phyloP scores from a whole-genome alignment of 306 rosid genomes.

The Begonia peltatifolia region DNA sequence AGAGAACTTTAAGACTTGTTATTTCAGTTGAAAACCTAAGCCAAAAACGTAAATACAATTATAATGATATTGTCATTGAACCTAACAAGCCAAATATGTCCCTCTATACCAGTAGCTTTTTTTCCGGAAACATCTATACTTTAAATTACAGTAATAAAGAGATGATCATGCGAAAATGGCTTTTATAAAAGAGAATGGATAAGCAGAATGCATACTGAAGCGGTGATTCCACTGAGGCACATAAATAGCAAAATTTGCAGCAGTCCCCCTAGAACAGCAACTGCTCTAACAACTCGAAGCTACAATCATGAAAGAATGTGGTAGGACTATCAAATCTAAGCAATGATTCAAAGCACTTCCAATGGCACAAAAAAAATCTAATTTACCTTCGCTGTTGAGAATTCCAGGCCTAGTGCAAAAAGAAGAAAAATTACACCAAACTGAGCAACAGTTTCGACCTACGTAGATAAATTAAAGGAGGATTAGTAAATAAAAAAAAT shows the following conservation, averaged over 20 bases:
- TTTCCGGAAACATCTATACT: too few species aligned
- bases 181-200: too few species aligned
- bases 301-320: constrained; percentile 19
- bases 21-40: too few species aligned
- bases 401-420: constrained; percentile 92
- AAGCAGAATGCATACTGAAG: constrained; percentile 44
- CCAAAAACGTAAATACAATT: too few species aligned
- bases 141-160: too few species aligned
- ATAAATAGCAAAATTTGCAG: constrained; percentile 87
- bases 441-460: constrained; percentile 99
- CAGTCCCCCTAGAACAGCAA: constrained; percentile 94
- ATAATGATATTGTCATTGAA: too few species aligned
- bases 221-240: constrained; percentile 88
- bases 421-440: constrained; percentile 98
- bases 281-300: constrained; percentile 97
- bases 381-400: constrained; percentile 75
- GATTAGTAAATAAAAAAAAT: too few species aligned
- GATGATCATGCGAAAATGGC: too few species aligned
- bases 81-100: too few species aligned
- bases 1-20: too few species aligned
- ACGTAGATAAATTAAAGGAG: too few species aligned
- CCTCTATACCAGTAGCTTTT: too few species aligned
- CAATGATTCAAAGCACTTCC: constrained; percentile 5
- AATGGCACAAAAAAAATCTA: constrained; percentile 12
- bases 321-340: constrained; percentile 7